Evolutionary conservation across 2,329 filamentous ascomycete species (phyloP).

Genomic region (Aurifilum marmelostoma): DNA sequence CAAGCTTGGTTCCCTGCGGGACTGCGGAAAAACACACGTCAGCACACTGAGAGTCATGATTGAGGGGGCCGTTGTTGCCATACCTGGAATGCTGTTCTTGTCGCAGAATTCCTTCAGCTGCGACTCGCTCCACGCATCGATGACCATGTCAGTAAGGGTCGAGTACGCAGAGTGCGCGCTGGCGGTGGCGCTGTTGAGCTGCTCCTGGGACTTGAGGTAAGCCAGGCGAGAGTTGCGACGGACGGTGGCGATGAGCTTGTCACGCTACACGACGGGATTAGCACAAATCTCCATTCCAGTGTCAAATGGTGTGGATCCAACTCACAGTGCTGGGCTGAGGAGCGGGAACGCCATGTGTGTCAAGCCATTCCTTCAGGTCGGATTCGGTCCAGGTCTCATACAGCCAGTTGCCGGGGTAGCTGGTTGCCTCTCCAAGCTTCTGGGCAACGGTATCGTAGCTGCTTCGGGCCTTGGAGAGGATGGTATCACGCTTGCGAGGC

Average conservation of each 20-base stretch:
- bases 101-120: conserved; percentile 92
- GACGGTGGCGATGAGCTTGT: conserved; percentile 85
- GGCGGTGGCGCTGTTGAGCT: conserved; percentile 62
- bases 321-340: conserved; percentile 74
- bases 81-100: conserved; percentile 74
- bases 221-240: conserved; percentile 88
- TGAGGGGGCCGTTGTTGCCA: conserved; percentile 8
- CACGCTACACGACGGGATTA: conserved; percentile 55
- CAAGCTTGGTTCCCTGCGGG: conserved; percentile 87
- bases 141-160: conserved; percentile 78
- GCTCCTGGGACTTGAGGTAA: conserved; percentile 67
- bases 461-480: conserved; percentile 76
- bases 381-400: conserved; percentile 91
- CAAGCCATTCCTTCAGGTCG: conserved; percentile 91
- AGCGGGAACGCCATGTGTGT: conserved; percentile 81
- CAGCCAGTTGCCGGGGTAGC: conserved; percentile 92
- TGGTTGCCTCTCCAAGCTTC: conserved; percentile 71
- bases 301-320: background rate
- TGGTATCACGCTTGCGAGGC: conserved; percentile 80
- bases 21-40: conserved; percentile 53
- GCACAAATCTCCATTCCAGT: background rate
- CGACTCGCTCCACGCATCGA: conserved; percentile 87
- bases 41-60: conserved; percentile 15
- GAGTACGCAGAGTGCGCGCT: conserved; percentile 72
- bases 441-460: conserved; percentile 81